Percentiles rank a stretch among this genome's conserved stretches.
Conservation (phyloP, 2,329 filamentous ascomycete species). For the Arthrinium phaeospermum region DNA sequence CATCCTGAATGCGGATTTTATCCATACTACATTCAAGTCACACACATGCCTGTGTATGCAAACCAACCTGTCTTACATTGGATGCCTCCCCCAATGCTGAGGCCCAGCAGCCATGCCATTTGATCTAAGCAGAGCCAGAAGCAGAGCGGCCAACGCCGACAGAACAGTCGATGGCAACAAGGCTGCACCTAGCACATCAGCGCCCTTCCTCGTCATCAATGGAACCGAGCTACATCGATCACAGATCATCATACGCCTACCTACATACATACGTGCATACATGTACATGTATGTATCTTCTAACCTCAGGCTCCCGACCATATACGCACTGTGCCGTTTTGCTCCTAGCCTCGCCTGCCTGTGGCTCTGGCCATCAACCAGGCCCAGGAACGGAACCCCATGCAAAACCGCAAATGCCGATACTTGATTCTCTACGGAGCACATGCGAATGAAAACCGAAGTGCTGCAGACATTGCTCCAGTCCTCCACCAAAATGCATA, state of each 20-base stretch:
- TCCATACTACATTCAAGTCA: neutral
- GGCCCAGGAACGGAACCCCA: conserved; percentile 4
- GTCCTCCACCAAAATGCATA: neutral
- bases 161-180: neutral
- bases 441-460: neutral
- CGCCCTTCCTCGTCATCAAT: conserved; percentile 1
- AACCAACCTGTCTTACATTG: neutral
- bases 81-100: neutral
- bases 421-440: neutral
- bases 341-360: neutral
- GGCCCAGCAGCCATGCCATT: neutral
- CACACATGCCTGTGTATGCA: neutral
- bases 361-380: neutral
- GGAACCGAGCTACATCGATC: neutral
- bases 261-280: neutral
- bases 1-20: neutral
- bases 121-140: neutral
- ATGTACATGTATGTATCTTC: too few relatives aligned
- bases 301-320: neutral
- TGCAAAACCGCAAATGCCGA: neutral
- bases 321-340: conserved; percentile 3
- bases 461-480: neutral
- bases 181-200: neutral
- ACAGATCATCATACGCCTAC: neutral
- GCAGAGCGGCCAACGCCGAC: neutral